Evolutionary conservation across 768 basidiomycete genomes (phyloP).

Genomic region (Lyophyllum semitale): DNA sequence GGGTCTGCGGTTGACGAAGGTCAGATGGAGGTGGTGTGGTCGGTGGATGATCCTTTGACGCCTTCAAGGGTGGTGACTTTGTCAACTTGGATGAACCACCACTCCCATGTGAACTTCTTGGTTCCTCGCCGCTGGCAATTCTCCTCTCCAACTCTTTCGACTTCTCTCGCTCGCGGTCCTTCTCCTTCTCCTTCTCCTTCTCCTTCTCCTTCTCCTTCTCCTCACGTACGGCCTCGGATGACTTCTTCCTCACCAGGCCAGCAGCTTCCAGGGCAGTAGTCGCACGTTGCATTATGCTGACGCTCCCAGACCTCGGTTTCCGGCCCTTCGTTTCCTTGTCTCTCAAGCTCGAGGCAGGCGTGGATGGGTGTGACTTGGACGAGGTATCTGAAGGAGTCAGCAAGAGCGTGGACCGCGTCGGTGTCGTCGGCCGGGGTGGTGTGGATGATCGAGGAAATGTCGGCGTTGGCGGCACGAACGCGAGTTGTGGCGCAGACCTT

Average conservation of each 20-base stretch:
- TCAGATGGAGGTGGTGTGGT: conserved; percentile 55
- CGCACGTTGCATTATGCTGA: conserved; percentile 95
- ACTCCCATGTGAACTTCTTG: conserved; percentile 67
- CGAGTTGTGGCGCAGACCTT: conserved; percentile 58
- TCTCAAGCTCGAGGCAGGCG: conserved; percentile 63
- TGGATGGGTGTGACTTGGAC: conserved; percentile 66
- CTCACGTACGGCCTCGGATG: conserved; percentile 69
- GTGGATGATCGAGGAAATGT: conserved; percentile 52
- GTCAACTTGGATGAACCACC: conserved; percentile 59
- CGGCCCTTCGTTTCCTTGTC: conserved; percentile 62
- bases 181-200: conserved; percentile 57
- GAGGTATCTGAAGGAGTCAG: conserved; percentile 60
- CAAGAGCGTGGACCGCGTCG: conserved; percentile 52
- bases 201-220: conserved; percentile 54
- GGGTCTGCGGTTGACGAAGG: conserved; percentile 35
- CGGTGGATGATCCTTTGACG: conserved; percentile 48
- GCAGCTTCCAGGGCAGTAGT: conserved; percentile 89
- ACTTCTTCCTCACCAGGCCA: conserved; percentile 82
- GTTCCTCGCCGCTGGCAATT: conserved; percentile 49
- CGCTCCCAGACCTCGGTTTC: conserved; percentile 82
- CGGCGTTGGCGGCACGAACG: conserved; percentile 79
- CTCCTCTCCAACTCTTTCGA: conserved; percentile 46
- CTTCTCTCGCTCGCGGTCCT: conserved; percentile 46
- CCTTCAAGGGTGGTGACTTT: conserved; percentile 67
- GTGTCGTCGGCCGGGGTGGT: conserved; percentile 54